These are phyloP conservation scores for Colletotrichum cuscutae DNA, from an alignment of 2,329 filamentous ascomycete genomes.

Conservation along the genomic window DNA sequence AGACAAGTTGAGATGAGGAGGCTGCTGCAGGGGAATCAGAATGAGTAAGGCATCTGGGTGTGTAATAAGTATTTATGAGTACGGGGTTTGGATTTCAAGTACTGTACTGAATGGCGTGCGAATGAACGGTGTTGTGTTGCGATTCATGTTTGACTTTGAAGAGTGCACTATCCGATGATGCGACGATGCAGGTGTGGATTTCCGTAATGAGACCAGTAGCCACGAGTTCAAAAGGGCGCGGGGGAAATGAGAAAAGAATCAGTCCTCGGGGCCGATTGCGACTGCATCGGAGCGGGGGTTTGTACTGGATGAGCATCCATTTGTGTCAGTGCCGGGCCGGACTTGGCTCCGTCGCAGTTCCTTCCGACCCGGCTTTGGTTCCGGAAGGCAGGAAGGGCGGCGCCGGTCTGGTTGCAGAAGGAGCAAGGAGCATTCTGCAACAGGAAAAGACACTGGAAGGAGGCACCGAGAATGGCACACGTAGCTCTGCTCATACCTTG, in stretches of 20 bases:
- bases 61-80: no score
- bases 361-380: background rate
- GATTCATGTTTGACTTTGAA: conserved; percentile 12
- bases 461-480: background rate
- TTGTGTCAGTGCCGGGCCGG: conserved; percentile 10
- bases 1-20: background rate
- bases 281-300: conserved; percentile 21
- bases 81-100: no score
- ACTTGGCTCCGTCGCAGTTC: conserved; percentile 1
- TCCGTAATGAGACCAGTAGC: background rate
- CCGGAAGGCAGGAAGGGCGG: background rate
- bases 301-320: background rate
- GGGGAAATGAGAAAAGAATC: background rate
- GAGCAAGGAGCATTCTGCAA: background rate
- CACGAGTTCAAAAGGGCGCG: background rate
- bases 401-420: background rate
- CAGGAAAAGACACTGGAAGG: background rate
- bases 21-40: background rate
- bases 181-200: background rate
- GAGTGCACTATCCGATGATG: conserved; percentile 31
- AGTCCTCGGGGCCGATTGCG: conserved; percentile 7
- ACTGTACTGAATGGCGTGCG: background rate
- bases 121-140: background rate
- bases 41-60: no score
- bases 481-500: background rate